Evolutionary conservation across 352 stramenopile genomes (phyloP), one percentile per base, ranked within the genome.

Genomic region (Thalassiosira exigua): DNA sequence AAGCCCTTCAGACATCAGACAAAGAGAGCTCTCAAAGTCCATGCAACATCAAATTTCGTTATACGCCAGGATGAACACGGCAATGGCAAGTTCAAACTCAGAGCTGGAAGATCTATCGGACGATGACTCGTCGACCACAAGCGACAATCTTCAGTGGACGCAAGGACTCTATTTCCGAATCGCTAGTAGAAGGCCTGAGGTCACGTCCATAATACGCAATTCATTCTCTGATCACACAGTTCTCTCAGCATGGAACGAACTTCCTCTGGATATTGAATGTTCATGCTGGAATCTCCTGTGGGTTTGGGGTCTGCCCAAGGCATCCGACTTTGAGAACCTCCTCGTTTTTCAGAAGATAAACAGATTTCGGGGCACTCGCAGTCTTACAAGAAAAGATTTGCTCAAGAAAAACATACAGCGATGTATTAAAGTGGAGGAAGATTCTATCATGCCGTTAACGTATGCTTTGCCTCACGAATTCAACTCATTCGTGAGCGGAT

Each of bases 291-390:
- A 84, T 44, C 69, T 84, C 3, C 17, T 72, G 36, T 84, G 75
- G 75, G 72, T 65, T 27, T 86, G 79, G 79, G 68, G 65, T 3
- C 44, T 75, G 22, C 79, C 73, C 11, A 81, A 81, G 29, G 51
- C 74, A 39, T 64, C 64, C 4, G 69, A 82, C 11, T 81, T 83
- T 57, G 54, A 82, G 4, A 73, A 80, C 56, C 79, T 98, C 30
- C 84, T 98, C 3, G 74, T 79, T 14, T 98, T 95, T 92, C 96
- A 98, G 76, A 95, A 95, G 44, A 95, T 98, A 27, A 98, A 98
- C 80, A 94, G 98, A 75, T 98, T 98, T 79, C 86, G 95, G 46
- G 82, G 96, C 46, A 94, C 94, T 30, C 59, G 62, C 66, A 72
- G 80, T 60, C 74, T 98, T 2, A 98, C 95, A 0, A 87, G 96